These are phyloP conservation scores for Noccaea bulbosa DNA, from an alignment of 345 rosid species.

Conservation along the genomic window DNA sequence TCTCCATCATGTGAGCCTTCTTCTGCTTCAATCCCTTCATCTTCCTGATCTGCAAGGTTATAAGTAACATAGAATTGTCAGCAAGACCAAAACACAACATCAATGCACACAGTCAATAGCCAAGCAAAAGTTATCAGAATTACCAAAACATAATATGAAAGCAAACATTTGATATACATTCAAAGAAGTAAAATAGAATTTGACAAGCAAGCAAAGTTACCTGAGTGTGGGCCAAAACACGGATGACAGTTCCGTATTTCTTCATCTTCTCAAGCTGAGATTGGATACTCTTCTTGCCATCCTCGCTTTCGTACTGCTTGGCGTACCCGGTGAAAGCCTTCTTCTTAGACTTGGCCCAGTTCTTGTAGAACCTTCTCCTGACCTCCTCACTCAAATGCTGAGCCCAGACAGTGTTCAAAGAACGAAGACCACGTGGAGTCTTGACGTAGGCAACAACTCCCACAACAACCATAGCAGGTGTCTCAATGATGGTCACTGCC, in stretches of 20 bases:
- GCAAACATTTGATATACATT: too few species aligned
- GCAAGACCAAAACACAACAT: not conserved
- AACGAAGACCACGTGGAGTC: constrained; percentile 76
- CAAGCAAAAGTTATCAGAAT: not conserved
- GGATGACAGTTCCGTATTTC: constrained; percentile 70
- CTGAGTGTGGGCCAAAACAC: constrained; percentile 91
- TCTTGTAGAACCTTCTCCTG: constrained; percentile 81
- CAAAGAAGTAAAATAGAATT: not conserved
- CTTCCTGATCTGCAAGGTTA: constrained; percentile 64
- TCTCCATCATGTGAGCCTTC: constrained; percentile 90
- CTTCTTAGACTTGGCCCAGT: constrained; percentile 91
- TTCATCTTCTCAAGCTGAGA: constrained; percentile 83
- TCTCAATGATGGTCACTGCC: constrained; percentile 81
- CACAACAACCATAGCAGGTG: constrained; percentile 84
- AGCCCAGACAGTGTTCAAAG: constrained; percentile 85
- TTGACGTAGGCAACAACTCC: constrained; percentile 84
- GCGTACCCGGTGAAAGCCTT: constrained; percentile 79
- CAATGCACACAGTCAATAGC: not conserved
- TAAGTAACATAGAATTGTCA: not conserved
- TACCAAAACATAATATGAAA: too few species aligned
- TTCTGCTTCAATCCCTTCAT: constrained; percentile 93
- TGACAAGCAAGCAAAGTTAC: constrained; percentile 26
- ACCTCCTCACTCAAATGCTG: constrained; percentile 88
- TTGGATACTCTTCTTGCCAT: constrained; percentile 66
- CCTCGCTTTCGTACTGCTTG: constrained; percentile 59